Conservation (phyloP, 2,329 filamentous ascomycete species). For the Fusarium penzigii region DNA sequence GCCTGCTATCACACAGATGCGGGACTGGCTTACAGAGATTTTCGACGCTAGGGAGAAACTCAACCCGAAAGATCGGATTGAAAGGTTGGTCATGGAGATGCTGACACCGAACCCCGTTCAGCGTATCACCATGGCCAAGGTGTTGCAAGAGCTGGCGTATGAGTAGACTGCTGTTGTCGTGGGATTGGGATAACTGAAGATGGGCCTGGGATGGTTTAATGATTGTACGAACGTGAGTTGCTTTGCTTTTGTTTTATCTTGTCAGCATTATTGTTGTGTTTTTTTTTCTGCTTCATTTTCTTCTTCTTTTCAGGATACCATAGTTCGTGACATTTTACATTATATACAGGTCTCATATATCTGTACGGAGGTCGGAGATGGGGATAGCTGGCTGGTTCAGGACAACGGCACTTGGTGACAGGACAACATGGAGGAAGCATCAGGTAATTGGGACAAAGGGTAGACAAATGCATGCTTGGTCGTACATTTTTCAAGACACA, state of each 20-base stretch:
- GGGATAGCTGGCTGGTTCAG: not conserved
- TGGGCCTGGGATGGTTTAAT: constrained; percentile 6
- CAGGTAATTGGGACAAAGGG: not conserved
- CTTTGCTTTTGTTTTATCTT: not conserved
- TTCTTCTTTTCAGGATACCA: not conserved
- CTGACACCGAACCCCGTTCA: constrained; percentile 51
- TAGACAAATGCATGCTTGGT: not conserved
- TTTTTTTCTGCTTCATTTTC: no score
- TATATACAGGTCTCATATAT: not conserved
- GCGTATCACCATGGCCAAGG: constrained; percentile 55
- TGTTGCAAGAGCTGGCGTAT: constrained; percentile 46
- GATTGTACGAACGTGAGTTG: constrained; percentile 6
- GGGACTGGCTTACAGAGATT: constrained; percentile 57
- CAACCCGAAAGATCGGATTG: constrained; percentile 48
- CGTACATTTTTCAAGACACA: not conserved
- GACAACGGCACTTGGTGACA: not conserved
- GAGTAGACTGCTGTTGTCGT: constrained; percentile 21
- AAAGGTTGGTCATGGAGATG: constrained; percentile 56
- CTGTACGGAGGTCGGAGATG: not conserved
- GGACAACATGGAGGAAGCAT: not conserved
- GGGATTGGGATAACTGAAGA: not conserved
- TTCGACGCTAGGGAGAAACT: constrained; percentile 49
- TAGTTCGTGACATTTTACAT: not conserved
- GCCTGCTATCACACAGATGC: constrained; percentile 53
- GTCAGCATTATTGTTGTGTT: not conserved